These are phyloP conservation scores for Brassica cretica DNA, from an alignment of 345 rosid genomes.

Conservation along the genomic window DNA sequence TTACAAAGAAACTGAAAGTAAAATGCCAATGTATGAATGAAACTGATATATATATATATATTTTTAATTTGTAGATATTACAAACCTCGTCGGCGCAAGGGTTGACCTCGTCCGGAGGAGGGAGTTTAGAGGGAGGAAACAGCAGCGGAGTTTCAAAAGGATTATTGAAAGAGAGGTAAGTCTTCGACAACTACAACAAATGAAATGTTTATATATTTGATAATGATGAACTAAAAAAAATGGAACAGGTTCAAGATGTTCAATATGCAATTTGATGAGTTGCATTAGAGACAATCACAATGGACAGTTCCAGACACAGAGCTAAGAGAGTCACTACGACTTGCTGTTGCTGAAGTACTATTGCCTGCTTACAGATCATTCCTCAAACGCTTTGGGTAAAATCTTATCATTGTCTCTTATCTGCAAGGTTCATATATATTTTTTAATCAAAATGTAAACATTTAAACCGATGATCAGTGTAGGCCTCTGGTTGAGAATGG, in stretches of 20 bases:
- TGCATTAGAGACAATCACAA: slow-evolving; percentile 94
- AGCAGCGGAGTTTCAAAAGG: slow-evolving; percentile 94
- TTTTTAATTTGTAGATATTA: slow-evolving; percentile 54
- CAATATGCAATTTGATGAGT: slow-evolving; percentile 92
- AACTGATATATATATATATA: not conserved
- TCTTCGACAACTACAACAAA: not conserved
- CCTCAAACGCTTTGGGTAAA: slow-evolving; percentile 84
- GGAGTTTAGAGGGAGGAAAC: slow-evolving; percentile 66
- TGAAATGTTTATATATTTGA: not conserved
- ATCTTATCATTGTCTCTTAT: not conserved
- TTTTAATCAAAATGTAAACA: not conserved
- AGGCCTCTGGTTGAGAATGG: slow-evolving; percentile 92
- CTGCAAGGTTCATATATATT: not conserved
- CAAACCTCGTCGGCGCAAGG: slow-evolving; percentile 88
- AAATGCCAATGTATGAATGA: not conserved
- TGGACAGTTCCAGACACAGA: slow-evolving; percentile 98
- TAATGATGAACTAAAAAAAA: not conserved
- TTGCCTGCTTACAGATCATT: slow-evolving; percentile 96
- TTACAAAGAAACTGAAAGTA: not conserved
- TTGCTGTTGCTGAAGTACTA: slow-evolving; percentile 97
- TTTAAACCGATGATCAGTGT: slow-evolving; percentile 24
- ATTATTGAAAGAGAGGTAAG: slow-evolving; percentile 83
- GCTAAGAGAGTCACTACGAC: slow-evolving; percentile 90
- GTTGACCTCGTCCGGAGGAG: slow-evolving; percentile 90
- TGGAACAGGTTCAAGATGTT: slow-evolving; percentile 80